A percentile compares a stretch with the other conserved stretches of the same genome.
Conservation (phyloP, 1,139 yeast species). For the Wickerhamiella infanticola region DNA sequence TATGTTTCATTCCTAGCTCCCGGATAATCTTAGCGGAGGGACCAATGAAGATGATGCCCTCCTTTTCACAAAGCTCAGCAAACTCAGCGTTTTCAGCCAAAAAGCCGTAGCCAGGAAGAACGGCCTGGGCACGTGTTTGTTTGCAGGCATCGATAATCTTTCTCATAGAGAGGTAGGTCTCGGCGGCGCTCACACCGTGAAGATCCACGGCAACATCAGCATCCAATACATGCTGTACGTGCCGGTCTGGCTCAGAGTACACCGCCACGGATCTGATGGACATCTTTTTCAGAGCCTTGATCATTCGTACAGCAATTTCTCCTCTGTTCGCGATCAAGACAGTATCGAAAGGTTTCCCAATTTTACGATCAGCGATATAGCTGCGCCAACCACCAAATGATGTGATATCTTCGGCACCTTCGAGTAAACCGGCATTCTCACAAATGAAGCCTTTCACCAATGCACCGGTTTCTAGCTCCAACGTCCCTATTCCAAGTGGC, state of each 20-base stretch:
- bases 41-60: slow-evolving; percentile 84
- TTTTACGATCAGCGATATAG: slow-evolving; percentile 32
- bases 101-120: slow-evolving; percentile 95
- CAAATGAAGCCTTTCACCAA: slow-evolving; percentile 89
- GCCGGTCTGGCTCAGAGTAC: slow-evolving; percentile 79
- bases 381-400: slow-evolving; percentile 76
- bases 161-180: slow-evolving; percentile 73
- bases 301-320: slow-evolving; percentile 90
- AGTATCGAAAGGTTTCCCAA: slow-evolving; percentile 52
- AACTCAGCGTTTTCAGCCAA: slow-evolving; percentile 92
- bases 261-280: slow-evolving; percentile 71
- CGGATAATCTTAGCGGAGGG: slow-evolving; percentile 90
- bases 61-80: slow-evolving; percentile 68
- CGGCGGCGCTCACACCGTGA: slow-evolving; percentile 72
- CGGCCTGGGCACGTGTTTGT: slow-evolving; percentile 71
- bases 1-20: slow-evolving; percentile 80
- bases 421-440: slow-evolving; percentile 66
- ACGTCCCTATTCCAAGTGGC: slow-evolving; percentile 89
- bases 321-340: slow-evolving; percentile 95
- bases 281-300: slow-evolving; percentile 68
- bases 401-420: slow-evolving; percentile 59
- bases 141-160: slow-evolving; percentile 79
- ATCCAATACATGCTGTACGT: slow-evolving; percentile 65
- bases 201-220: slow-evolving; percentile 76
- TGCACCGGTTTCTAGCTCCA: slow-evolving; percentile 61